Evolutionary conservation across 805 yeast genomes (phyloP), one percentile per base, ranked within the genome.

Genomic region (Myxozyma kluyveri): DNA sequence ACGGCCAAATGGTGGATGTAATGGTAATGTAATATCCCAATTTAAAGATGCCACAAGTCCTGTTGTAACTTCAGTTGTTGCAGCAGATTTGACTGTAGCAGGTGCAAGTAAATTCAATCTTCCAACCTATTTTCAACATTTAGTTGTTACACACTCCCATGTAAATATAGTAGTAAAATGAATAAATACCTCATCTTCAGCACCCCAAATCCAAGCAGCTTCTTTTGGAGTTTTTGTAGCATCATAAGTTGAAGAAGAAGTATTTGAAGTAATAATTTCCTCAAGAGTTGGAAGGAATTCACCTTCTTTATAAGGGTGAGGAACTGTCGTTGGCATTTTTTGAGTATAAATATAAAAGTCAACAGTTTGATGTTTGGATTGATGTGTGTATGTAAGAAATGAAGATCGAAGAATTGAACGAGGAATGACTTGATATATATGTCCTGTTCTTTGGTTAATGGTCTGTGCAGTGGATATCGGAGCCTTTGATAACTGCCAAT

Each of bases 121-220:
- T 3, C 63, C 63, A 33, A 61, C 56, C 59, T 50, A 42, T n/a
- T 26, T 1, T 18, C 33, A 5, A 37, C 24, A 4, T 4, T 21
- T 33, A 29, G 24, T 9, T 35, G 7, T 7, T 12, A 9, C 12
- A 21, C 9, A 2, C 7, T 27, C 36, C 23, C 14, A 17, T 38
- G 18, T 7, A 5, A 14, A 9, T 22, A 24, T 7, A 21, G 9
- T 21, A 22, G 5, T 14, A 7, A 18, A 12, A 5, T 6, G 29
- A 42, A 10, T 18, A 22, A 21, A 6, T 39, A 54, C 59, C 46
- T 60, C 63, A 37, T 60, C 63, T 4, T 61, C 63, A 5, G 49
- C 31, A 26, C 63, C 63, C 63, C 63, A 60, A 45, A 60, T 59
- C 64, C 64, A 60, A 4, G 63, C 61, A 4, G 63, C 59, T 52